phyloP scores from a whole-genome alignment of 148 eudicot species.

The Diospyros lotus region DNA sequence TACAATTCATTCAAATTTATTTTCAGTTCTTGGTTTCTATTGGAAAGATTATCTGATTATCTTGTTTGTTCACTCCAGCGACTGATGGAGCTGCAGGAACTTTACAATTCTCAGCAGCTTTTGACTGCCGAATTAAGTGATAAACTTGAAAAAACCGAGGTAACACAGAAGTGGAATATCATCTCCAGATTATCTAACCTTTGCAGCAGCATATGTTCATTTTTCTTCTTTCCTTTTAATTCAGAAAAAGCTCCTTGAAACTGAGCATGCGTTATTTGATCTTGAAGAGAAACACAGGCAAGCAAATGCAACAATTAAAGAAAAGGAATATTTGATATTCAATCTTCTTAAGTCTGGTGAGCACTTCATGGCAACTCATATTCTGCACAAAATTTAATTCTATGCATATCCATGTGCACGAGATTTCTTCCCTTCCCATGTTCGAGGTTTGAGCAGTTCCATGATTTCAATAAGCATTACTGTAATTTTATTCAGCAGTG shows the following conservation, averaged over 20 bases:
- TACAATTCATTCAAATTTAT: constrained; percentile 13
- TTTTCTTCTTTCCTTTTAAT: constrained; percentile 21
- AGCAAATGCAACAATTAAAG: constrained; percentile 91
- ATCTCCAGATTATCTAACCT: constrained; percentile 3
- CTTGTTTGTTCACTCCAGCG: constrained; percentile 45
- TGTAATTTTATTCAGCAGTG: neutral
- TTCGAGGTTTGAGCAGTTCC: neutral
- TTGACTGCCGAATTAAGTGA: constrained; percentile 68
- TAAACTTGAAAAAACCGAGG: constrained; percentile 92
- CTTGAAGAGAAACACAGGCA: constrained; percentile 95
- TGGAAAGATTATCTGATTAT: constrained; percentile 3
- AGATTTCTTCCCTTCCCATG: neutral
- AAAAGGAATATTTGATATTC: constrained; percentile 82
- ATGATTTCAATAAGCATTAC: neutral
- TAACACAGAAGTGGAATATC: constrained; percentile 17
- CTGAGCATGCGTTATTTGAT: constrained; percentile 77
- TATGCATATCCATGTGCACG: neutral
- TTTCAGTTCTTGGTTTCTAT: constrained; percentile 1
- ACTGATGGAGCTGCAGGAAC: constrained; percentile 70
- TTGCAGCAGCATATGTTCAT: neutral
- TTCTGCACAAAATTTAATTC: neutral
- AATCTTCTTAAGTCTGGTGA: constrained; percentile 92
- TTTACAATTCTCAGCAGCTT: constrained; percentile 74
- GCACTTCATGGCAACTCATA: constrained; percentile 4
- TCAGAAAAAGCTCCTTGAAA: constrained; percentile 90